Percentiles rank a stretch among this genome's conserved stretches.
Conservation (phyloP, 139 green algal genomes). For the Astrephomene gubernaculifera region DNA sequence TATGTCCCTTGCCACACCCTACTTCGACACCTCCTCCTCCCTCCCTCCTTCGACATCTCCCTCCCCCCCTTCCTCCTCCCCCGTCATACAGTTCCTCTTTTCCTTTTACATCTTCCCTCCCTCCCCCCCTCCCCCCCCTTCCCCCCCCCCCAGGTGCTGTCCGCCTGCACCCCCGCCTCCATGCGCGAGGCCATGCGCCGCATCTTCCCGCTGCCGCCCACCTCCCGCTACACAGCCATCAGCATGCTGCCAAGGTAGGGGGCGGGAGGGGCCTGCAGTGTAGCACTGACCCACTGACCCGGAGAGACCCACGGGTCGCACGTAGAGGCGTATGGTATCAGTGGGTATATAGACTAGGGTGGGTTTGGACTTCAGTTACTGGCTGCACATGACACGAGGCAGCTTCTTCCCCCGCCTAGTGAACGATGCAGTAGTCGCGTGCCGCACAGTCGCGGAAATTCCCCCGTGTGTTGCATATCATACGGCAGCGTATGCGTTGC, state of each 20-base stretch:
- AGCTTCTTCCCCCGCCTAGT: not conserved
- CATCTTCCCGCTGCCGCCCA: conserved; percentile 59
- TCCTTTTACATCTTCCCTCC: too few relatives aligned
- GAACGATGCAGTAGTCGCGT: not conserved
- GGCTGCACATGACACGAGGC: not conserved
- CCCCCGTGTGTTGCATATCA: not conserved
- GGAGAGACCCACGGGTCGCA: not conserved
- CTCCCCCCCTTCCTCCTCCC: not conserved
- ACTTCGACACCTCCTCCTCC: not conserved
- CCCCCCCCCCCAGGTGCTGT: conserved; percentile 46
- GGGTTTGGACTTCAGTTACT: not conserved
- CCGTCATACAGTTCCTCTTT: too few relatives aligned
- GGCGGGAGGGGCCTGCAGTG: not conserved
- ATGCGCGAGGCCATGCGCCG: conserved; percentile 59
- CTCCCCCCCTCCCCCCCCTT: not conserved
- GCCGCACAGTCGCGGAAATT: not conserved
- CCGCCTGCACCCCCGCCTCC: conserved; percentile 19
- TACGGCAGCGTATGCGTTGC: too few relatives aligned
- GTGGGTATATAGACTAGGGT: not conserved
- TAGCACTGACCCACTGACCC: not conserved
- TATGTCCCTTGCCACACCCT: not conserved
- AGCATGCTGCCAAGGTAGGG: conserved; percentile 1
- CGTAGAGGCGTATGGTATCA: not conserved
- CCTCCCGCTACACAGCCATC: conserved; percentile 49
- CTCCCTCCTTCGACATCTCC: not conserved